A percentile compares a stretch with the other conserved stretches of the same genome.
Conservation (phyloP, 2,329 filamentous ascomycete species). For the Calonectria henricotiae region DNA sequence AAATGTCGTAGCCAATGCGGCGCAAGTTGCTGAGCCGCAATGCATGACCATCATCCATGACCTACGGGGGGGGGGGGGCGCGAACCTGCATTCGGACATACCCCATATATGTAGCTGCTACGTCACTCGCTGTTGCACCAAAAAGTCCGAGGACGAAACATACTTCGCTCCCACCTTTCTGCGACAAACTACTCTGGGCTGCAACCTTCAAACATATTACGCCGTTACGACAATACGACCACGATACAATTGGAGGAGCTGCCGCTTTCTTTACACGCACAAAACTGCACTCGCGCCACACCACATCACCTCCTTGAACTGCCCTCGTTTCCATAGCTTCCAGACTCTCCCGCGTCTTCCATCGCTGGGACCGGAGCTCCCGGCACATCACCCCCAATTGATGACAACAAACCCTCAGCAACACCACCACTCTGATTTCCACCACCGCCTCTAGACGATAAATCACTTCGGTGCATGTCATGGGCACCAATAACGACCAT, state of each 20-base stretch:
- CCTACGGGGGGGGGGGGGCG: not conserved
- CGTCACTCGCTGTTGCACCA: not conserved
- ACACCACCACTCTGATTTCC: not conserved
- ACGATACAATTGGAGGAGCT: not conserved
- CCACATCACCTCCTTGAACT: not conserved
- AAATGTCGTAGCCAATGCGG: not conserved
- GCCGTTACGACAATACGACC: not conserved
- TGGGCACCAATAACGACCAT: conserved; percentile 57
- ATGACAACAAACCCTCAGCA: not conserved
- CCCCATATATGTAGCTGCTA: conserved; percentile 8
- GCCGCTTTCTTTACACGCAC: not conserved
- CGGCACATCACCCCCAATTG: conserved; percentile 1
- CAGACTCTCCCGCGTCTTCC: not conserved
- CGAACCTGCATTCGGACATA: conserved; percentile 16
- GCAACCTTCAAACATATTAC: not conserved
- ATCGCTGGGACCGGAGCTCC: conserved; percentile 12
- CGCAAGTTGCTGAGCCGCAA: conserved; percentile 14
- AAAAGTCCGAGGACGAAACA: not conserved
- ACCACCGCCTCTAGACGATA: not conserved
- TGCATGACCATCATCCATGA: not conserved
- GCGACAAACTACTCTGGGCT: conserved; percentile 7
- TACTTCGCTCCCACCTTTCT: conserved; percentile 12
- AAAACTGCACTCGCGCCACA: not conserved
- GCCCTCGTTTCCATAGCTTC: not conserved
- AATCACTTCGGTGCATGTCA: conserved; percentile 51